Base-by-base conservation (phyloP, 2,329 filamentous ascomycete species). In the Pestalotiopsis sp. region DNA sequence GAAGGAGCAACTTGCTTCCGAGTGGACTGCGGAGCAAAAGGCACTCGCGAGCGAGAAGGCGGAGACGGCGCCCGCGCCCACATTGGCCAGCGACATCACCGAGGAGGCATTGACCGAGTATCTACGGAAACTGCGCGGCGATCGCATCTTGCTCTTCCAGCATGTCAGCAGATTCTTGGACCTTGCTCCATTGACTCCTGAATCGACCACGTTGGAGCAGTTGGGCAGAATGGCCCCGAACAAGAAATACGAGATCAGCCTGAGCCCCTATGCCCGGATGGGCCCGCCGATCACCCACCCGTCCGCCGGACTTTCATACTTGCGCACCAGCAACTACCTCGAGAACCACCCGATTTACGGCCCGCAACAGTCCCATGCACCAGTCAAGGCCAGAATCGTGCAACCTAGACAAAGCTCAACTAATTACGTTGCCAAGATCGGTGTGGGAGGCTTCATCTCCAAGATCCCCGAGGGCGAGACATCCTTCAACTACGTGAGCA, bases 321-420 rank as follows among this genome's bases (percentile, higher is more conserved):
- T 90, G 68, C 86, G 89, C 66, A 89, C 87, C 1, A 78, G 78
- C 49, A 82, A 84, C 52, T 87, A 82, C 77, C 78, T 87, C 73
- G 84, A 88, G 69, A 90, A 90, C 77, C 88, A 91, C 75, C 85
- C 89, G 2, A 73, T 89, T 25, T 90, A 90, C 73, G 89, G 89
- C 2, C 89, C 89, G 11, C 89, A 90, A 75, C 80, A 76, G 66
- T 72, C 81, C 31, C 84, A 84, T 70, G 73, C 83, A 4, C 84
- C 87, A 4, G 80, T 86, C n/a, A 75, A 84, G 73, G 83, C 84
- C 17, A 83, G 89, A 70, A 79, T 91, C 20, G 71, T 90, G 17
- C 78, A 77, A 56, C 87, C 87, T 6, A 80, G 81, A 63, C 73
- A 68, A 36, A 7, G 59, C 9, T 9, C 12, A 23, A 76, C 77